Conservation (phyloP, 208 protist species). For the Spongospora subterranea region DNA sequence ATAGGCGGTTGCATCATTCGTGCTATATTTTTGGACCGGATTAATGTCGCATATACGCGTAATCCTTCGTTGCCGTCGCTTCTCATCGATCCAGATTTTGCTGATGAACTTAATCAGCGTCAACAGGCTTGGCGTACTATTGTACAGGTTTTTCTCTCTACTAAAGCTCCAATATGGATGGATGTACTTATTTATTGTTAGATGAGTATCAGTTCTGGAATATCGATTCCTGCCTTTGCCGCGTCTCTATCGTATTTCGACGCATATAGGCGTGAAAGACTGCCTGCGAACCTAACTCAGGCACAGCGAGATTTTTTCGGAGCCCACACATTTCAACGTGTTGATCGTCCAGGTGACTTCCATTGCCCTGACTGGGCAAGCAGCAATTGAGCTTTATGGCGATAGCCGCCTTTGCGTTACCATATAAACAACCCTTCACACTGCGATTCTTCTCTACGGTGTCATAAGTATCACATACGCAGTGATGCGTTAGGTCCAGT, state of each 20-base stretch:
- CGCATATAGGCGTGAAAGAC: conserved; percentile 71
- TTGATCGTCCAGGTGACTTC: conserved; percentile 72
- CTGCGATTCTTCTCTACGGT: no score
- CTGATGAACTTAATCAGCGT: conserved; percentile 70
- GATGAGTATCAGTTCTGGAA: conserved; percentile 68
- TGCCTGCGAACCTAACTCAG: conserved; percentile 86
- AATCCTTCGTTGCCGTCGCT: conserved; percentile 76
- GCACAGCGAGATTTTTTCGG: conserved; percentile 88
- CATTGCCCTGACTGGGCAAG: conserved; percentile 64
- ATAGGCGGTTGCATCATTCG: conserved; percentile 89
- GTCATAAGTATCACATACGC: no score
- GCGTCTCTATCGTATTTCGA: conserved; percentile 83
- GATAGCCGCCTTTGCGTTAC: no score
- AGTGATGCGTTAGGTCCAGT: no score
- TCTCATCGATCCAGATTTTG: conserved; percentile 78
- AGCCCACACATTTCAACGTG: conserved; percentile 85
- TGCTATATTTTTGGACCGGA: conserved; percentile 80
- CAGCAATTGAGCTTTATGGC: neutral
- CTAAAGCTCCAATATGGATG: neutral
- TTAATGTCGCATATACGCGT: conserved; percentile 79
- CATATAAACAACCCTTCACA: no score
- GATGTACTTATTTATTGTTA: neutral
- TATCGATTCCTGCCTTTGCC: conserved; percentile 80
- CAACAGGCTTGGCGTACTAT: conserved; percentile 75
- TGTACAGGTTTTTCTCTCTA: conserved; percentile 42